These are phyloP conservation scores for Kokia cookei DNA, from an alignment of 441 rosid species.

Conservation along the genomic window DNA sequence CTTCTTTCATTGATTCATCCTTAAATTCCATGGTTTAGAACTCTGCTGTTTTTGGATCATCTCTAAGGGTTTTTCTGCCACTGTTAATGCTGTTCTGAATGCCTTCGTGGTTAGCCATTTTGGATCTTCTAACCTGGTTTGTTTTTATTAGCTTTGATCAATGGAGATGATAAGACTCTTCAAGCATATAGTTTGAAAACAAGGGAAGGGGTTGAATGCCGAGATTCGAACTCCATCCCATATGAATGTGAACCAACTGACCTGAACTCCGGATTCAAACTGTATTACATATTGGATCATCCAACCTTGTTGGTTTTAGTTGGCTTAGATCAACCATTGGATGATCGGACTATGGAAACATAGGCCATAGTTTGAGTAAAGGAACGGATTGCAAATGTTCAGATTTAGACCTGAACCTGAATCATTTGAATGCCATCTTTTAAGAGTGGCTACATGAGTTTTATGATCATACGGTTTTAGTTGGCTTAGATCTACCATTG, in stretches of 20 bases:
- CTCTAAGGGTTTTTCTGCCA: conserved; percentile 1
- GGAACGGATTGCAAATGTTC: too few species aligned
- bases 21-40: conserved; percentile 5
- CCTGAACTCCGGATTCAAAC: too few species aligned
- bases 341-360: background rate
- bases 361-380: background rate
- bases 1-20: conserved; percentile 25
- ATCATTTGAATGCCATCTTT: background rate
- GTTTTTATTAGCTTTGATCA: background rate
- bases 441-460: background rate
- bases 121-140: conserved; percentile 14
- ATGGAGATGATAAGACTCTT: background rate
- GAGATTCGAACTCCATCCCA: background rate
- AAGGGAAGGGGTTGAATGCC: background rate
- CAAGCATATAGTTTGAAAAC: background rate
- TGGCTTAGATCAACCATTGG: too few species aligned
- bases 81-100: background rate
- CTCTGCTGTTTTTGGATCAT: conserved; percentile 10
- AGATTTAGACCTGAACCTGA: background rate
- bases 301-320: too few species aligned
- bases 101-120: conserved; percentile 10
- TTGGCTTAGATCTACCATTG: too few species aligned
- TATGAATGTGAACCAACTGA: too few species aligned
- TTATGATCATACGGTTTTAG: background rate
- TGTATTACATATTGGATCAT: too few species aligned